These are phyloP conservation scores for Aristolochia californica DNA, from an alignment of 164 flowering plant genomes.

Conservation along the genomic window DNA sequence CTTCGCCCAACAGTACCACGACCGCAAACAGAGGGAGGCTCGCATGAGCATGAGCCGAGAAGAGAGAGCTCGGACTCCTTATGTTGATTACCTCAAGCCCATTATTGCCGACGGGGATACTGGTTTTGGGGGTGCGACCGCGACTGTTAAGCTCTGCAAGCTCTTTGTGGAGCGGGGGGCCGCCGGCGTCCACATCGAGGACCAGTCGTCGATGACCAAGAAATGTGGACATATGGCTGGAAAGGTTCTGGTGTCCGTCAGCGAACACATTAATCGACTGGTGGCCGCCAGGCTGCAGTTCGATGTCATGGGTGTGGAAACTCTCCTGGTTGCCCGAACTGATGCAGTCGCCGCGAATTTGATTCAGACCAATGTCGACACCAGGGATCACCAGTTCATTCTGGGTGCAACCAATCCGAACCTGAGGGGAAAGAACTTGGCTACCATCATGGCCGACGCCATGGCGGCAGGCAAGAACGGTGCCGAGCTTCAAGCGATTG, in stretches of 20 bases:
- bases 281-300: constrained; percentile 85
- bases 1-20: constrained; percentile 87
- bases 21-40: constrained; percentile 84
- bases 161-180: constrained; percentile 94
- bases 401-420: constrained; percentile 67
- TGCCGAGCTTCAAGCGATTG: constrained; percentile 62
- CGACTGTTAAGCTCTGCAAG: constrained; percentile 89
- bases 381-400: constrained; percentile 86
- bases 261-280: constrained; percentile 76
- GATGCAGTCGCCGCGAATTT: constrained; percentile 82
- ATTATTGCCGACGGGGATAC: constrained; percentile 94
- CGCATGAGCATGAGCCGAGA: constrained; percentile 75
- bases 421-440: constrained; percentile 47
- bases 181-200: constrained; percentile 91
- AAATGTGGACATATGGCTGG: constrained; percentile 99
- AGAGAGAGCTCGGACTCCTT: constrained; percentile 69
- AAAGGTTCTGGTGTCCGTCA: constrained; percentile 65
- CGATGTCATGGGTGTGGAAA: constrained; percentile 86
- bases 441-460: constrained; percentile 44
- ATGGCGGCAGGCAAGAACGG: constrained; percentile 67
- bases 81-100: constrained; percentile 72
- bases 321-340: constrained; percentile 75
- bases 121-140: constrained; percentile 92
- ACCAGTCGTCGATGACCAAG: constrained; percentile 87
- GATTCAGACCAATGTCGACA: constrained; percentile 75